Evolutionary conservation across 371 early-diverging fungal genomes (phyloP).

Genomic region (Capniomyces stellatus): DNA sequence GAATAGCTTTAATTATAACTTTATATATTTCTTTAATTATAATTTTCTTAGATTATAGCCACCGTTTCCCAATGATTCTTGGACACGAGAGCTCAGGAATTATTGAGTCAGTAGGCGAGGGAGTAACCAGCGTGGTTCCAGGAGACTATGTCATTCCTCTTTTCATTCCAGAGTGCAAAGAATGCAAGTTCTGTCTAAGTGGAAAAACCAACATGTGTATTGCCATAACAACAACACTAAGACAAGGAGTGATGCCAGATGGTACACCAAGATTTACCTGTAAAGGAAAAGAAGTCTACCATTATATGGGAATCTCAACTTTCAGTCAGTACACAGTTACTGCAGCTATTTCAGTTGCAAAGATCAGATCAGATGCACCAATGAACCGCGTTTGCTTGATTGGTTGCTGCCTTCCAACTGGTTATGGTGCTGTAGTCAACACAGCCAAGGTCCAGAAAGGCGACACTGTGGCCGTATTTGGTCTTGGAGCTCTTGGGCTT

Average conservation of each 20-base stretch:
- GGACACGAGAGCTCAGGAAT: conserved; percentile 92
- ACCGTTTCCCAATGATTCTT: conserved; percentile 71
- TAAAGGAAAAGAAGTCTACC: conserved; percentile 67
- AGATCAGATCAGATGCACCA: conserved; percentile 56
- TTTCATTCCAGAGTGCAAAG: conserved; percentile 76
- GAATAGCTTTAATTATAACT: neutral
- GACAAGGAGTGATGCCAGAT: conserved; percentile 92
- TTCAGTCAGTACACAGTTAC: conserved; percentile 89
- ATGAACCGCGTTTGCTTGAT: conserved; percentile 73
- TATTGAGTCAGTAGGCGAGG: conserved; percentile 90
- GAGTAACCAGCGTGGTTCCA: conserved; percentile 66
- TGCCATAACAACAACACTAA: conserved; percentile 75
- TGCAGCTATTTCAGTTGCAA: conserved; percentile 73
- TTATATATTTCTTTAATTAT: neutral
- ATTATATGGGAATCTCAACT: conserved; percentile 92
- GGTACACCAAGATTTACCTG: conserved; percentile 79
- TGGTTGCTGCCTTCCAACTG: conserved; percentile 92
- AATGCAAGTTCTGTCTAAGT: conserved; percentile 88
- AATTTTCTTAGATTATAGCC: neutral
- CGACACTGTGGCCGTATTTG: conserved; percentile 73
- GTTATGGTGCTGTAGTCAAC: conserved; percentile 84
- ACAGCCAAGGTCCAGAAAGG: conserved; percentile 75
- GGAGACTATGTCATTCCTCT: conserved; percentile 93
- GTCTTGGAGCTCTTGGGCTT: conserved; percentile 85
- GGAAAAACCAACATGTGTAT: conserved; percentile 92